Base-by-base conservation (phyloP, 2,329 filamentous ascomycete species). In the Talaromyces verruculosus region DNA sequence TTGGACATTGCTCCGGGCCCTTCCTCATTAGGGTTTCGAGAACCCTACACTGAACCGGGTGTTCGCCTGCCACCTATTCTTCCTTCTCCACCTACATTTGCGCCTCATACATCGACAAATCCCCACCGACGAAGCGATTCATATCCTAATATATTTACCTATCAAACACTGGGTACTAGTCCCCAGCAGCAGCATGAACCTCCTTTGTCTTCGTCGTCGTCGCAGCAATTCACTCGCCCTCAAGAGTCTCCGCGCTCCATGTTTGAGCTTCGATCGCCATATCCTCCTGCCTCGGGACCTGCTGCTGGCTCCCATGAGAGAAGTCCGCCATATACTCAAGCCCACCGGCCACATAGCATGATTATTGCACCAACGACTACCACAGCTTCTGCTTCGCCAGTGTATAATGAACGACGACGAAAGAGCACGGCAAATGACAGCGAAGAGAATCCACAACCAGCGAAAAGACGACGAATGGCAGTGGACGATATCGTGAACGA, bases 401-500 rank as follows among this genome's bases (percentile, higher is more conserved):
- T 35, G 17, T 22, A 49, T 28, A 60, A 15, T 49, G 63, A 67
- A 33, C 58, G 51, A 2, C 63, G 66, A 47, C 41, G 59, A 57
- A 65, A 51, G 43, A 51, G 51, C 37, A 43, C 61, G 51, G 60
- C 35, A 28, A 45, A 33, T n/a, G 57, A 66, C 11, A 25, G 22
- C n/a, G 67, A 65, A 19, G 66, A 69, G 11, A 66, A 63, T 39
- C 68, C 67, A 11, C 68, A 74, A 49, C 77, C 76, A 5, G 47
- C 75, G 13, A 79, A 79, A 65, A 71, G 77, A 49, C 75, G 75
- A 37, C 77, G 75, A 58, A 79, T 79, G 77, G 76, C 77, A 15
- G 64, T 79, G 64, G 75, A 79, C 61, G 77, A 79, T 60, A 79
- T 79, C 72, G 77, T 79, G 19, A 79, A 79, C 58, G 77, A 73